These are phyloP conservation scores for Nakaseomyces glabratus DNA, from an alignment of 1,139 yeast species.

Conservation along the genomic window DNA sequence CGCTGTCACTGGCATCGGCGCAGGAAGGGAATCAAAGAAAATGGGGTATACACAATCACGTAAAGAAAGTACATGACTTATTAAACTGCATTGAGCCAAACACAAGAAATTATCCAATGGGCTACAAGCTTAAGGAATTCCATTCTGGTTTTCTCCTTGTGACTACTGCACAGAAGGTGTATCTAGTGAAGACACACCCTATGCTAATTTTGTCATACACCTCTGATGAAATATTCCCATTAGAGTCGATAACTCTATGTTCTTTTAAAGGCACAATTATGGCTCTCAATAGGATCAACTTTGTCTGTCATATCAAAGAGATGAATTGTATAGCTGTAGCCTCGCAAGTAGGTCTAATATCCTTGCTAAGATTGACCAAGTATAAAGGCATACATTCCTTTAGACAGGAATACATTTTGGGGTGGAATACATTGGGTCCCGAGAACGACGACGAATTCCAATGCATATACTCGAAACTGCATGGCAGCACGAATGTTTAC, in stretches of 20 bases:
- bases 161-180: constrained; percentile 15
- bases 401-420: constrained; percentile 35
- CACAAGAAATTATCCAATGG: constrained; percentile 12
- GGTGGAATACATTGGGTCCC: constrained; percentile 10
- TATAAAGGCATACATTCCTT: constrained; percentile 47
- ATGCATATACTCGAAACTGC: constrained; percentile 9
- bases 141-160: constrained; percentile 19
- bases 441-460: constrained; percentile 7
- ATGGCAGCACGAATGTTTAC: constrained; percentile 4
- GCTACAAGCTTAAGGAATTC: constrained; percentile 15
- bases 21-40: constrained; percentile 9
- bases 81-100: constrained; percentile 9
- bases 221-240: constrained; percentile 33
- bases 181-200: constrained; percentile 20
- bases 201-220: constrained; percentile 42
- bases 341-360: constrained; percentile 45
- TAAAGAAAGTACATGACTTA: constrained; percentile 13
- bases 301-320: constrained; percentile 42
- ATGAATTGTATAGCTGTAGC: constrained; percentile 45
- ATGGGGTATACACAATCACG: constrained; percentile 20
- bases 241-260: constrained; percentile 29
- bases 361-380: constrained; percentile 44
- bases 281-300: constrained; percentile 39
- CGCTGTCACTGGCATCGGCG: constrained; percentile 1
- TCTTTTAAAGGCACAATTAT: constrained; percentile 31